Evolutionary conservation across 176 grass and related monocot genomes (phyloP).

Genomic region (Miscanthus lutarioriparius): DNA sequence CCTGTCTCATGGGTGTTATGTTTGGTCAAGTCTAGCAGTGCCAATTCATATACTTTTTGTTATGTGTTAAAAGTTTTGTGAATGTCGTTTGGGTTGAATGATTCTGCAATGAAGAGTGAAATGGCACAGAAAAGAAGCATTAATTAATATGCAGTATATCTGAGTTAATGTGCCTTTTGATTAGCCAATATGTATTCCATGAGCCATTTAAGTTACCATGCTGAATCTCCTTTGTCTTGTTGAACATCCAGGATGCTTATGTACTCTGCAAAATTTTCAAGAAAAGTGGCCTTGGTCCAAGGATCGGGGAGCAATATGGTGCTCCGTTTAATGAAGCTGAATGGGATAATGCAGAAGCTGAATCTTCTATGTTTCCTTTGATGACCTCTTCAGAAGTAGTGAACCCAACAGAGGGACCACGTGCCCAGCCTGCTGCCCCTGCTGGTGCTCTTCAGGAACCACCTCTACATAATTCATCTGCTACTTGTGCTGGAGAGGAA

Average conservation of each 20-base stretch:
- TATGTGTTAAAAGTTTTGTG: neutral
- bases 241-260: conserved; percentile 60
- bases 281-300: conserved; percentile 93
- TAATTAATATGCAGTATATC: neutral
- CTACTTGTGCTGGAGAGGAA: conserved; percentile 13
- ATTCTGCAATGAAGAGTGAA: neutral
- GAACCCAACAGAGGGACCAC: neutral
- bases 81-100: neutral
- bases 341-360: conserved; percentile 61
- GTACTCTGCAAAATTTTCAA: conserved; percentile 93
- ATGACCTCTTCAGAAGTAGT: conserved; percentile 27
- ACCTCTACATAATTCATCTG: conserved; percentile 5
- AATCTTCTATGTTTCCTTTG: conserved; percentile 40
- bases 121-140: neutral
- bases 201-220: neutral
- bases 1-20: neutral
- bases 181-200: neutral
- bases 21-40: neutral
- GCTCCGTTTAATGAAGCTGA: conserved; percentile 88
- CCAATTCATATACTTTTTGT: neutral
- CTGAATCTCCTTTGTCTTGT: neutral
- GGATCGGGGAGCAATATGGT: conserved; percentile 93
- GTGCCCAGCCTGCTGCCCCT: neutral
- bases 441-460: neutral
- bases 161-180: neutral